A percentile compares a stretch with the other conserved stretches of the same genome.
Conservation (phyloP, 1,139 yeast species). For the Taphrina confusa region DNA sequence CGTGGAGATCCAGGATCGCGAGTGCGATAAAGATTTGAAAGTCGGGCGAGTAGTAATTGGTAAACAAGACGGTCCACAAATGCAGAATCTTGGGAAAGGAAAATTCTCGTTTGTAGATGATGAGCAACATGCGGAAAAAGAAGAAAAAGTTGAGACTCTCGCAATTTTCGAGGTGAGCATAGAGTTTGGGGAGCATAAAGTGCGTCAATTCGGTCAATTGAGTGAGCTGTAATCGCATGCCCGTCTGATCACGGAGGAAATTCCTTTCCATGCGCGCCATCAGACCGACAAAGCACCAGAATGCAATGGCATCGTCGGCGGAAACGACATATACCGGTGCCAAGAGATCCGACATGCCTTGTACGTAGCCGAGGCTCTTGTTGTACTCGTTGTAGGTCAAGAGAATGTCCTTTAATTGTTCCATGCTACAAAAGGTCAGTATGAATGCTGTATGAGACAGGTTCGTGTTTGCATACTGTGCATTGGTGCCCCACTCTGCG, state of each 20-base stretch:
- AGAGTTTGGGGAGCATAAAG: constrained; percentile 82
- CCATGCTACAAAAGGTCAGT: constrained; percentile 64
- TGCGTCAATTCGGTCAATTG: constrained; percentile 80
- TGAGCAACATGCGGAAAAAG: constrained; percentile 89
- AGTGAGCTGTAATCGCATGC: constrained; percentile 85
- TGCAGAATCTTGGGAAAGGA: constrained; percentile 73
- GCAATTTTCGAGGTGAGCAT: constrained; percentile 78
- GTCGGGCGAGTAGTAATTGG: constrained; percentile 81
- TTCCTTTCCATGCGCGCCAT: constrained; percentile 94
- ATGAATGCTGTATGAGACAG: background rate
- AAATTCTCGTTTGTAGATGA: constrained; percentile 94
- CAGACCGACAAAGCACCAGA: constrained; percentile 84
- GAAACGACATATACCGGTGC: constrained; percentile 80
- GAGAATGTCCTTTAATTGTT: constrained; percentile 71
- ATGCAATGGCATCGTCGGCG: constrained; percentile 75
- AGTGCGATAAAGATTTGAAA: constrained; percentile 83
- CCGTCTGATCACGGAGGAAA: constrained; percentile 85
- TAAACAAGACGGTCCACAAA: constrained; percentile 93
- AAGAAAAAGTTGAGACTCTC: constrained; percentile 89
- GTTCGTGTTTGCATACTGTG: constrained; percentile 12
- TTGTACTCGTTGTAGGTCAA: constrained; percentile 85
- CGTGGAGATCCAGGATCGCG: constrained; percentile 83
- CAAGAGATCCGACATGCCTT: constrained; percentile 93
- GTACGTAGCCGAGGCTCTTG: constrained; percentile 85
- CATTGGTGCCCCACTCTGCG: constrained; percentile 44